Evolutionary conservation across 768 basidiomycete species (phyloP), one percentile per base, ranked within the genome.

Genomic region (Jaapia argillacea): DNA sequence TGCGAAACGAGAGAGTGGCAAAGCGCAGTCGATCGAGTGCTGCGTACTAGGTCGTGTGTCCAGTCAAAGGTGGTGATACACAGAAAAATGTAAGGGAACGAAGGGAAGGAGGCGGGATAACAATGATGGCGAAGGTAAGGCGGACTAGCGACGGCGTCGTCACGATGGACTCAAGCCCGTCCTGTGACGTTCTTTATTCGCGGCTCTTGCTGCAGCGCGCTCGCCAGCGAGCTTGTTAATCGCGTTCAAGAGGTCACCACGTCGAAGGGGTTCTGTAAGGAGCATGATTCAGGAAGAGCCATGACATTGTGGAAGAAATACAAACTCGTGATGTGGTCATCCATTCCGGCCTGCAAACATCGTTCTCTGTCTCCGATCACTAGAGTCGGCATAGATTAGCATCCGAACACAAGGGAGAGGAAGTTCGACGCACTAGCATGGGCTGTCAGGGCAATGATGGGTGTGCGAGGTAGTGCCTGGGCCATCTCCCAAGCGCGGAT

Each of bases 361-460:
- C 82, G 68, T 56, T 85, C 83, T 37, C 82, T 70, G 53, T 85
- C 83, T 52, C 91, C 91, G 53, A 92, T 89, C 91, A 93, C 87
- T 90, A 41, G 6, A 37, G 1, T 16, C 18, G 36, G 5, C 23
- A 53, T 43, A 55, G 43, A 49, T 37, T 6, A 16, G n/a, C 24
- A 14, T 7, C 20, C 27, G 36, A 18, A 3, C 33, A 5, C 40
- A n/a, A 36, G 35, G n/a, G n/a, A n/a, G n/a, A 33, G 7, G 5
- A 41, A 25, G 24, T 5, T 24, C n/a, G n/a, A 82, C 87, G 55
- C 51, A 89, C 87, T 97, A 40, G 94, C 94, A 63, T 99, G 94
- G 2, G 94, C 94, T 1, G 96, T 98, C 31, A 99, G 69, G 1
- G 96, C 96, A 54, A 98, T 90, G 52, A 99, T 98, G 1, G 96